phyloP scores from a whole-genome alignment of 129 eudicot genomes.

The Erigeron canadensis region DNA sequence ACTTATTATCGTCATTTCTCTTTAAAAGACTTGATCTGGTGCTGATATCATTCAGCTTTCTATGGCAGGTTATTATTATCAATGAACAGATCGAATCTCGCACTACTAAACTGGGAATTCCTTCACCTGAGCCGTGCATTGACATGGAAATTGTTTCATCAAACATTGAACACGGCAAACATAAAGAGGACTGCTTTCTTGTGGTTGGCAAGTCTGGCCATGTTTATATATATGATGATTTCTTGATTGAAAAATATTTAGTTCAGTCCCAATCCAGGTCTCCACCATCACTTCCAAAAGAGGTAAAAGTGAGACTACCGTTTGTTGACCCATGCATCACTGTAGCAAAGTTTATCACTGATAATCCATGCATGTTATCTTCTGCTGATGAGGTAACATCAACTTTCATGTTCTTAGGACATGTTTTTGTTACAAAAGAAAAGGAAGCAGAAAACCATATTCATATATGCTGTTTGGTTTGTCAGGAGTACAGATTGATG shows the following conservation, averaged over 20 bases:
- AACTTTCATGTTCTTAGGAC: background rate
- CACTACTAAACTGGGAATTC: slow-evolving; percentile 69
- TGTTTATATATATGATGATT: slow-evolving; percentile 68
- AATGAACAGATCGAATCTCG: slow-evolving; percentile 84
- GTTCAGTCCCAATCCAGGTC: slow-evolving; percentile 66
- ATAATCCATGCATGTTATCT: slow-evolving; percentile 47
- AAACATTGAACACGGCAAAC: slow-evolving; percentile 56
- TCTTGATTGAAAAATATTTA: slow-evolving; percentile 67
- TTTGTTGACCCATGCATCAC: slow-evolving; percentile 67
- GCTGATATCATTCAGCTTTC: slow-evolving; percentile 1
- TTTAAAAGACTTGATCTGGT: background rate
- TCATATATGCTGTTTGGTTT: slow-evolving; percentile 11
- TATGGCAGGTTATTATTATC: slow-evolving; percentile 71
- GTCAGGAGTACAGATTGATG: slow-evolving; percentile 51
- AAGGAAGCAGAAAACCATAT: background rate
- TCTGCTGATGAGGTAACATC: slow-evolving; percentile 65
- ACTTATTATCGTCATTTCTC: slow-evolving; percentile 6
- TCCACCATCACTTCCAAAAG: slow-evolving; percentile 86
- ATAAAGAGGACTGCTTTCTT: slow-evolving; percentile 55
- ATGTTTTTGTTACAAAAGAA: background rate
- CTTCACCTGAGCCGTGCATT: slow-evolving; percentile 64
- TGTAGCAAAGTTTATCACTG: slow-evolving; percentile 59
- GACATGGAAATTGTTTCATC: slow-evolving; percentile 71
- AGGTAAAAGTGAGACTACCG: slow-evolving; percentile 65
- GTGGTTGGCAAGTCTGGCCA: slow-evolving; percentile 76